phyloP scores from a whole-genome alignment of 1,284 basidiomycete species.

The Moesziomyces aphidis region DNA sequence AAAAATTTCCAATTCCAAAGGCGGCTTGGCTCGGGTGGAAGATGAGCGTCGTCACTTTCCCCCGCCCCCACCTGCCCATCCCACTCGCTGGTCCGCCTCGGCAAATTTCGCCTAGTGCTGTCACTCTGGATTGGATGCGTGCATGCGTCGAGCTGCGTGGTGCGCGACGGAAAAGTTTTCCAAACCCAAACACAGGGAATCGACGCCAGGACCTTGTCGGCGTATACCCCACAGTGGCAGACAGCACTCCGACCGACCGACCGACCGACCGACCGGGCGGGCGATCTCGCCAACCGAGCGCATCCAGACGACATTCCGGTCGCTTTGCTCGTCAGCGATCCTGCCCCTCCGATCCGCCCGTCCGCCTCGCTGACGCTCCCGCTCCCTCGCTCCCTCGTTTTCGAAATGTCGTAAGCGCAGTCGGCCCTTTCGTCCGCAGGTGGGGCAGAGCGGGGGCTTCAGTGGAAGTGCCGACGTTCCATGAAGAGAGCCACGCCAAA shows the following conservation, averaged over 20 bases:
- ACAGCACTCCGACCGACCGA: neutral
- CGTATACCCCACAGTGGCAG: neutral
- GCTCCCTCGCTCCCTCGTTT: neutral
- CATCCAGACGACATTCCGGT: neutral
- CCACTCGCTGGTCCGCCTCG: neutral
- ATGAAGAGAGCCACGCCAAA: too few species aligned
- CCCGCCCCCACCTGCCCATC: neutral
- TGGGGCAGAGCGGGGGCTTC: too few species aligned
- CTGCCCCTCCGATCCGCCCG: neutral
- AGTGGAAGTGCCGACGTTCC: too few species aligned
- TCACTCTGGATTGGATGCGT: neutral
- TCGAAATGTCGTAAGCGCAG: too few species aligned
- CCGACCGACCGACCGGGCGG: too few species aligned
- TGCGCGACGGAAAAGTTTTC: neutral
- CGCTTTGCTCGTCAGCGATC: neutral
- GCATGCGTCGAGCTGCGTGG: neutral
- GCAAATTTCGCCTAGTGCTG: neutral
- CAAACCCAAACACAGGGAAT: neutral
- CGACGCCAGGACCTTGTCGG: neutral
- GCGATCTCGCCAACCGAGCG: neutral
- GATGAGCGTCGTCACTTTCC: too few species aligned
- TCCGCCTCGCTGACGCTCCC: neutral
- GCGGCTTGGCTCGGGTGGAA: neutral
- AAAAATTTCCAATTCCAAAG: neutral
- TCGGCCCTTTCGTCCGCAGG: too few species aligned